These are phyloP conservation scores for Oligophagozyma castellii DNA, from an alignment of 1,139 yeast species.

Conservation along the genomic window DNA sequence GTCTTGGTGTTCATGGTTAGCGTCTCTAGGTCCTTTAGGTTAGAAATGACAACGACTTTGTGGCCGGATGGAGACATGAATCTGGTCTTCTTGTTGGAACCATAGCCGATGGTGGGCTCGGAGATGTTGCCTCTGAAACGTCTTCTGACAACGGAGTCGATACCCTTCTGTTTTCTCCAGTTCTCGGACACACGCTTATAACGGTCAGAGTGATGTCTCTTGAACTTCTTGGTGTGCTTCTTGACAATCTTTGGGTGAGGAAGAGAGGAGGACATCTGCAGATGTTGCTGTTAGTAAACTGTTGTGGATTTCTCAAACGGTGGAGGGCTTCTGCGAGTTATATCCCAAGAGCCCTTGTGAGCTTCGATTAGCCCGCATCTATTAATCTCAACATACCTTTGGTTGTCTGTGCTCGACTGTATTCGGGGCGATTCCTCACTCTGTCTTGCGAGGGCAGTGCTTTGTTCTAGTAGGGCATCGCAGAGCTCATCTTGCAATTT, in stretches of 20 bases:
- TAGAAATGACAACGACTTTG: slow-evolving; percentile 91
- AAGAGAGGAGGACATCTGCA: slow-evolving; percentile 83
- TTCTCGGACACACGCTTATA: slow-evolving; percentile 94
- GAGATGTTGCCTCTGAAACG: slow-evolving; percentile 99
- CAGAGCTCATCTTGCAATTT: too few relatives aligned
- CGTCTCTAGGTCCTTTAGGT: slow-evolving; percentile 87
- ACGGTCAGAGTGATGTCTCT: slow-evolving; percentile 99
- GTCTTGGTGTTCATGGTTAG: slow-evolving; percentile 95
- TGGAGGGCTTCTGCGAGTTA: too few relatives aligned
- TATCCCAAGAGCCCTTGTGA: too few relatives aligned
- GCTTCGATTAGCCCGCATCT: too few relatives aligned
- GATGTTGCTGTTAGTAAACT: too few relatives aligned
- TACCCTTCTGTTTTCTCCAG: slow-evolving; percentile 99
- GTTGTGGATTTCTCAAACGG: too few relatives aligned
- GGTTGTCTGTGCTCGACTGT: too few relatives aligned
- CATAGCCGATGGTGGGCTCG: slow-evolving; percentile 99
- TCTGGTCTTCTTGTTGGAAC: slow-evolving; percentile 98
- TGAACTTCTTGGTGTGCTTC: slow-evolving; percentile 98
- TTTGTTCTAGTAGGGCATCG: too few relatives aligned
- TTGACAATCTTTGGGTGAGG: slow-evolving; percentile 99
- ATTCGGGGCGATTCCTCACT: too few relatives aligned
- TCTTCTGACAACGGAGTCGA: slow-evolving; percentile 99
- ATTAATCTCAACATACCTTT: too few relatives aligned
- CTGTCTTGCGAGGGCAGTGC: too few relatives aligned
- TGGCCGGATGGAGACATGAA: slow-evolving; percentile 95